Evolutionary conservation across 2,329 filamentous ascomycete species (phyloP).

Genomic region (Penicillium sp.): DNA sequence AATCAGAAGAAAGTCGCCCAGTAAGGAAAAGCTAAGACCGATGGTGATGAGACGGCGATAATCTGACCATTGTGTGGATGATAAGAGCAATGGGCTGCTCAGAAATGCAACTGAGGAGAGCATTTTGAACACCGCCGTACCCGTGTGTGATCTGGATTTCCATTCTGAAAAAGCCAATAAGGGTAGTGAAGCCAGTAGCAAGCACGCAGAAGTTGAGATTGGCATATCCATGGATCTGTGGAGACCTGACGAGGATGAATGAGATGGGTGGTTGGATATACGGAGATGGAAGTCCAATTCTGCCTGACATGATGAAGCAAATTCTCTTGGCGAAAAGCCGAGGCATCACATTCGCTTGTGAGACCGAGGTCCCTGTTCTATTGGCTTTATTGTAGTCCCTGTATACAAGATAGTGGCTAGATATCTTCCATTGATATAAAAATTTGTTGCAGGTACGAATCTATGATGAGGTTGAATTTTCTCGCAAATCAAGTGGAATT

Average conservation of each 20-base stretch:
- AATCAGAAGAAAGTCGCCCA: conserved; percentile 30
- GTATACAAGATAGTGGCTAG: too few relatives aligned
- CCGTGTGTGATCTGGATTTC: conserved; percentile 23
- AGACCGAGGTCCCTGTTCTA: not conserved
- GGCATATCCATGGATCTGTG: not conserved
- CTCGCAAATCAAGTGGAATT: too few relatives aligned
- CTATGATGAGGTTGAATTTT: too few relatives aligned
- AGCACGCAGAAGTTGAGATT: conserved; percentile 10
- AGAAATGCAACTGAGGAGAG: conserved; percentile 31
- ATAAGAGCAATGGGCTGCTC: conserved; percentile 22
- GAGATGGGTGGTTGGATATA: not conserved
- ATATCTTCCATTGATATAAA: too few relatives aligned
- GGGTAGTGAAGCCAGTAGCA: conserved; percentile 28
- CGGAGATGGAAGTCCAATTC: not conserved
- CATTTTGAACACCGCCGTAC: conserved; percentile 31
- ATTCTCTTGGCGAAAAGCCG: not conserved
- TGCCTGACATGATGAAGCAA: not conserved
- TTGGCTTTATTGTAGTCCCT: not conserved
- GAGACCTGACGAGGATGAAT: not conserved
- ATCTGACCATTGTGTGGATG: conserved; percentile 18
- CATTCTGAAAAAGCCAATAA: conserved; percentile 28
- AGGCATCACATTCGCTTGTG: not conserved
- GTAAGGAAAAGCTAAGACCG: conserved; percentile 26
- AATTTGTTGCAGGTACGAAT: too few relatives aligned
- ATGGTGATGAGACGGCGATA: conserved; percentile 22